These are phyloP conservation scores for Acmispon strigosus DNA, from an alignment of 306 rosid species.

Conservation along the genomic window DNA sequence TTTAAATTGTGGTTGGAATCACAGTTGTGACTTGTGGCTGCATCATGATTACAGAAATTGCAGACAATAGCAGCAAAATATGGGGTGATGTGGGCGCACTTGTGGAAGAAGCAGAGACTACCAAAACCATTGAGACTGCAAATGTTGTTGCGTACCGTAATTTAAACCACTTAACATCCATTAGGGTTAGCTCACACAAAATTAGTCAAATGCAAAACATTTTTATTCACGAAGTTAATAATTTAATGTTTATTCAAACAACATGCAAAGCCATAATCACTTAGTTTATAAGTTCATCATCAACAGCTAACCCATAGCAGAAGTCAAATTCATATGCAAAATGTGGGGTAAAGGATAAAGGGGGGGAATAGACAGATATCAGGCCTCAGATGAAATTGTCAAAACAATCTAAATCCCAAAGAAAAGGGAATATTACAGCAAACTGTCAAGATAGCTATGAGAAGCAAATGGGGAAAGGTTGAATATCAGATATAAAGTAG, in stretches of 20 bases:
- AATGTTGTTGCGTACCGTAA: not conserved
- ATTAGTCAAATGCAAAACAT: not conserved
- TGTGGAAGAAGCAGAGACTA: not conserved
- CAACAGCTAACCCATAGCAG: not conserved
- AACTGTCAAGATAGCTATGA: not conserved
- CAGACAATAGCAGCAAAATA: not conserved
- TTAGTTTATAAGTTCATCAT: not conserved
- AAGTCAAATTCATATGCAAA: not conserved
- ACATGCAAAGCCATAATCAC: not conserved
- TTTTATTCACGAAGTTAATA: not conserved
- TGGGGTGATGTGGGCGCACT: not conserved
- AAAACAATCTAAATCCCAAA: not conserved
- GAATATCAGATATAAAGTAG: not conserved
- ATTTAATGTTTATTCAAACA: not conserved
- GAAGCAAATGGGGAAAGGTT: not conserved
- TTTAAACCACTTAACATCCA: not conserved
- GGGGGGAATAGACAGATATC: not conserved
- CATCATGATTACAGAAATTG: too few species aligned
- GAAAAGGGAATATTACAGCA: not conserved
- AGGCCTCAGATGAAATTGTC: not conserved
- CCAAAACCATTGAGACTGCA: not conserved
- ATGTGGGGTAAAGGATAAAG: not conserved
- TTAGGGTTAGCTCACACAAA: not conserved
- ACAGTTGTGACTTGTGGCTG: too few species aligned
- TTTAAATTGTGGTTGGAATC: too few species aligned